Evolutionary conservation across 805 yeast species (phyloP).

Genomic region (Sungouiozyma intestinalis): DNA sequence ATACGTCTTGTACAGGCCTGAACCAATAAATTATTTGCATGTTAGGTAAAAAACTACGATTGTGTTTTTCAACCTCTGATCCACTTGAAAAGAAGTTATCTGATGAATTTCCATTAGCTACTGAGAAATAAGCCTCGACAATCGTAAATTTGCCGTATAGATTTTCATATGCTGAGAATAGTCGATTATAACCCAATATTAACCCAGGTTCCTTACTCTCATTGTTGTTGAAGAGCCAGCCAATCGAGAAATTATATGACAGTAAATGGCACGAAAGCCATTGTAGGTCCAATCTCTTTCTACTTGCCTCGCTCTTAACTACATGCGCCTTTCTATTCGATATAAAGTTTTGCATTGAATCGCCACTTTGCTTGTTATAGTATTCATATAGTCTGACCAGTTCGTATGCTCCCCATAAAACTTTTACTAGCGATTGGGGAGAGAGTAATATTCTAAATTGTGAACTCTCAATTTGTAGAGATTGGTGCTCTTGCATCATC

Average conservation of each 20-base stretch:
- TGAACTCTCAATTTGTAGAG: constrained; percentile 48
- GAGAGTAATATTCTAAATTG: constrained; percentile 49
- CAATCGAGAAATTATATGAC: constrained; percentile 59
- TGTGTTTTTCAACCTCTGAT: constrained; percentile 39
- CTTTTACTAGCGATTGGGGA: constrained; percentile 37
- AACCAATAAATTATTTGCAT: constrained; percentile 42
- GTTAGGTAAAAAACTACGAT: constrained; percentile 58
- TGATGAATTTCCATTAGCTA: constrained; percentile 51
- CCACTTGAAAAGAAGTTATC: constrained; percentile 38
- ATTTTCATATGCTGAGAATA: constrained; percentile 55
- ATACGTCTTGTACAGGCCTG: constrained; percentile 22
- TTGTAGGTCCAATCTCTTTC: constrained; percentile 13
- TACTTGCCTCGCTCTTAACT: not conserved
- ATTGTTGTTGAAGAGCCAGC: constrained; percentile 58
- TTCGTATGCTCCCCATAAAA: constrained; percentile 27
- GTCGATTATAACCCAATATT: constrained; percentile 66
- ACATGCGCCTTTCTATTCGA: constrained; percentile 1
- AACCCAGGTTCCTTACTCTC: constrained; percentile 49
- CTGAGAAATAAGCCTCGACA: constrained; percentile 58
- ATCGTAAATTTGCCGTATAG: constrained; percentile 58
- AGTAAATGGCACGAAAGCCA: constrained; percentile 46
- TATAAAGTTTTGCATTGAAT: constrained; percentile 6
- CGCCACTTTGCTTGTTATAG: constrained; percentile 12
- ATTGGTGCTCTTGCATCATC: constrained; percentile 25
- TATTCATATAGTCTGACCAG: constrained; percentile 9